Evolutionary conservation across 495 filamentous ascomycete species (phyloP), one percentile per base, ranked within the genome.

Genomic region (Aspergillus carlsbadensis): DNA sequence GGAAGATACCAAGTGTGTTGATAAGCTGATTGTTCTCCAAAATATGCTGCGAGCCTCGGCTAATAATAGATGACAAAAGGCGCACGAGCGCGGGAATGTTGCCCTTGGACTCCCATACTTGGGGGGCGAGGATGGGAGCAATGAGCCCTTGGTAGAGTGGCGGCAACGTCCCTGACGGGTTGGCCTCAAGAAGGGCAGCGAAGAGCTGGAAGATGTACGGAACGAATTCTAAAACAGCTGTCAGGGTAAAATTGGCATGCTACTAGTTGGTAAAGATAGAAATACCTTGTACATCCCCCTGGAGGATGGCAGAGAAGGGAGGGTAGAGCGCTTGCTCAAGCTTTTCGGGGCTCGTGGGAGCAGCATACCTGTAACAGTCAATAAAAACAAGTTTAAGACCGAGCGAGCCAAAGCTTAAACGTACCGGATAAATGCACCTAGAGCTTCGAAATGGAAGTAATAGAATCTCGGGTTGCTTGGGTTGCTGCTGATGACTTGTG

Each of bases 391-490:
- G 14, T 13, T 2, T 50, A 45, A 10, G 15, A 22, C 6, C 13
- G n/a, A 21, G 20, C 15, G n/a, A 31, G n/a, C n/a, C n/a, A n/a
- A n/a, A 1, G 29, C 66, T 59, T 68, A 10, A 17, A 54, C 64
- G 36, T 64, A 91, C 83, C 87, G 80, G 54, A 98, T 91, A 43
- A 99, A 82, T n/a, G 94, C 92, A n/a, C 94, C 95, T 42, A 98
- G 70, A 2, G 88, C 87, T 71, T 99, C 95, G 54, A 99, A 99
- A 67, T 95, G 91, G 71, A 91, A 99, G 73, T 99, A 97, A 72
- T 96, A 96, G 72, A 99, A 99, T 14, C 92, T 82, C 2, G 95
- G 95, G 71, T 99, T 99, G 72, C 91, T 96, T 2, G 95, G 95
- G 70, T 99, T 99, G 57, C 84, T 78, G 62, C 88, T 85, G 68